These are phyloP conservation scores for Turritis glabra DNA, from an alignment of 345 rosid species.

Conservation along the genomic window DNA sequence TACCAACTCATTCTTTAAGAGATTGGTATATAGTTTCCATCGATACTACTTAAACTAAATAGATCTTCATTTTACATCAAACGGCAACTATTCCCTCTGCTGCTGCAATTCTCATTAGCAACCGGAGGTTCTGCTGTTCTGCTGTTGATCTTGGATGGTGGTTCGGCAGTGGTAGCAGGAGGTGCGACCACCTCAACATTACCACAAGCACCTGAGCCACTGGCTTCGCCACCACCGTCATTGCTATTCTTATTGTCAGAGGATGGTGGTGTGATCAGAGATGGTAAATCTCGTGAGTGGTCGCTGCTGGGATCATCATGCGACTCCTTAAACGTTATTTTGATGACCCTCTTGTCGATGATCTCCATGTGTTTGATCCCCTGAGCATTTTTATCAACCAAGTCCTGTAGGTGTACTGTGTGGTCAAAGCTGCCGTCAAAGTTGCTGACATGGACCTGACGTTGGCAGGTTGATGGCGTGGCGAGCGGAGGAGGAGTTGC, in stretches of 20 bases:
- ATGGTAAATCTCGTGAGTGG: not conserved
- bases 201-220: not conserved
- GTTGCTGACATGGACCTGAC: conserved; percentile 2
- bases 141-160: conserved; percentile 3
- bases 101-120: conserved; percentile 16
- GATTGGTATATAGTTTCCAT: not conserved
- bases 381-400: conserved; percentile 6
- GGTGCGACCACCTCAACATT: not conserved
- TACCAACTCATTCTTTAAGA: conserved; percentile 3
- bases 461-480: not conserved
- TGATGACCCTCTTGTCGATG: conserved; percentile 1
- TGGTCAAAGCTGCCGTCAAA: conserved; percentile 16
- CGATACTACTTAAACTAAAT: not conserved
- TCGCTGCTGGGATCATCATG: not conserved
- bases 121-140: not conserved
- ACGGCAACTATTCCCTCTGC: conserved; percentile 2
- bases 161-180: not conserved
- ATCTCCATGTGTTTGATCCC: conserved; percentile 26
- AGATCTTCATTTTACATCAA: conserved; percentile 6
- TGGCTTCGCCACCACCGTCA: not conserved
- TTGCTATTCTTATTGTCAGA: not conserved
- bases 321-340: not conserved
- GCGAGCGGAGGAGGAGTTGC: not conserved
- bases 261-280: not conserved
- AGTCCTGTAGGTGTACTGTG: conserved; percentile 2